These are phyloP conservation scores for Tolypocladium pustulatum DNA, from an alignment of 2,329 filamentous ascomycete genomes.

Conservation along the genomic window DNA sequence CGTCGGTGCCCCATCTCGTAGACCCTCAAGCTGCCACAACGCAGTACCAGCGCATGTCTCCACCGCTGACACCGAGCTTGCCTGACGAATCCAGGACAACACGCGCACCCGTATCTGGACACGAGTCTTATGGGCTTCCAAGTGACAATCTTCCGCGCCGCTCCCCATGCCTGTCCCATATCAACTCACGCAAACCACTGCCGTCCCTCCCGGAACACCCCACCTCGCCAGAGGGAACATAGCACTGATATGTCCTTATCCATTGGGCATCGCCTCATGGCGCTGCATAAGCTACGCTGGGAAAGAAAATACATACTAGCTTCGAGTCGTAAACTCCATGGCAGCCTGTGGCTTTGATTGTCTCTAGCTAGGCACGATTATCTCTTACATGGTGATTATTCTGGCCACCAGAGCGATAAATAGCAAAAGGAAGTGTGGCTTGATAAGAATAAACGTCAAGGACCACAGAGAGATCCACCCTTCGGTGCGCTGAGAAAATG, in stretches of 20 bases:
- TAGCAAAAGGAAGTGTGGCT: conserved; percentile 4
- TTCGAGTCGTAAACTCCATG: not conserved
- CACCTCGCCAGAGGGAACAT: conserved; percentile 1
- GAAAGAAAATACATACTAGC: not conserved
- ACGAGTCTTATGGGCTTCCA: not conserved
- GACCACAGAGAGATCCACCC: not conserved
- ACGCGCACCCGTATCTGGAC: conserved; percentile 1
- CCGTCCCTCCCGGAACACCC: conserved; percentile 16
- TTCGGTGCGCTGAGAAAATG: not conserved
- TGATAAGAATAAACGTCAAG: not conserved
- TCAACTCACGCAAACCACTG: conserved; percentile 28
- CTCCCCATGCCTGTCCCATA: conserved; percentile 3
- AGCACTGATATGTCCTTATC: not conserved
- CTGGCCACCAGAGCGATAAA: conserved; percentile 6
- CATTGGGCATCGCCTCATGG: not conserved
- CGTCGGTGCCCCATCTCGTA: conserved; percentile 1
- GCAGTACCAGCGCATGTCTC: conserved; percentile 14
- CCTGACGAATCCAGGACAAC: conserved; percentile 6
- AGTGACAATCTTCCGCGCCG: not conserved
- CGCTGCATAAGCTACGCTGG: not conserved
- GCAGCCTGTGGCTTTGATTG: not conserved
- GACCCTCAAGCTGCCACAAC: conserved; percentile 5
- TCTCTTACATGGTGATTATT: conserved; percentile 7
- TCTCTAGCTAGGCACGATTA: conserved; percentile 5
- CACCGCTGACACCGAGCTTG: conserved; percentile 13